A percentile compares a stretch with the other conserved stretches of the same genome.
Evolutionary conservation across 768 basidiomycete species (phyloP).

Genomic region (Hericium rajendrae): DNA sequence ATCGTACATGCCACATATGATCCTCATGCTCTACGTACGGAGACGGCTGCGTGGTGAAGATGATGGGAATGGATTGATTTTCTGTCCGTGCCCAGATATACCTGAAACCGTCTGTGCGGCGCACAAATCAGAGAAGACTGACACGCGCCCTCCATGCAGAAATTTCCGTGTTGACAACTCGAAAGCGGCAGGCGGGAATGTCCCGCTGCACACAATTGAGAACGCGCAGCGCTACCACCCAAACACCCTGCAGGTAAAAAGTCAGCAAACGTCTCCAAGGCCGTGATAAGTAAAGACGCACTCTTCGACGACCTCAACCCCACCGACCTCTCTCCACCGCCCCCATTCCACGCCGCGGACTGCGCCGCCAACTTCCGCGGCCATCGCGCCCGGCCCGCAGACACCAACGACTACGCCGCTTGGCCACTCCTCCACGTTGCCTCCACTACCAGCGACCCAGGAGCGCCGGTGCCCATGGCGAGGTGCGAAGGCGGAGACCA

Average conservation of each 20-base stretch:
- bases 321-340: slow-evolving; percentile 11
- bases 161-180: no score
- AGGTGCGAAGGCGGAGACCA: neutral
- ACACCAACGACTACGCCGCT: slow-evolving; percentile 30
- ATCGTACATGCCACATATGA: no score
- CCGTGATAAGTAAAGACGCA: neutral
- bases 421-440: slow-evolving; percentile 3
- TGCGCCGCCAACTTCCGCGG: slow-evolving; percentile 24
- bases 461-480: no score
- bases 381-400: slow-evolving; percentile 29
- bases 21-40: no score
- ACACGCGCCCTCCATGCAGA: no score
- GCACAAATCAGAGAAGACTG: no score
- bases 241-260: neutral
- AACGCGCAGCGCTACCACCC: neutral
- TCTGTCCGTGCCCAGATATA: no score
- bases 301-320: neutral
- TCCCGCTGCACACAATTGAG: no score
- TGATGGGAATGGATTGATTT: no score
- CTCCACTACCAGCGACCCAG: neutral
- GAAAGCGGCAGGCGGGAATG: no score
- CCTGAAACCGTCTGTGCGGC: no score
- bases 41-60: no score
- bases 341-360: slow-evolving; percentile 22
- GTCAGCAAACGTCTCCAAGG: neutral